Conservation (phyloP, 2,329 filamentous ascomycete genomes). For the Graphiopsis chlorocephala region DNA sequence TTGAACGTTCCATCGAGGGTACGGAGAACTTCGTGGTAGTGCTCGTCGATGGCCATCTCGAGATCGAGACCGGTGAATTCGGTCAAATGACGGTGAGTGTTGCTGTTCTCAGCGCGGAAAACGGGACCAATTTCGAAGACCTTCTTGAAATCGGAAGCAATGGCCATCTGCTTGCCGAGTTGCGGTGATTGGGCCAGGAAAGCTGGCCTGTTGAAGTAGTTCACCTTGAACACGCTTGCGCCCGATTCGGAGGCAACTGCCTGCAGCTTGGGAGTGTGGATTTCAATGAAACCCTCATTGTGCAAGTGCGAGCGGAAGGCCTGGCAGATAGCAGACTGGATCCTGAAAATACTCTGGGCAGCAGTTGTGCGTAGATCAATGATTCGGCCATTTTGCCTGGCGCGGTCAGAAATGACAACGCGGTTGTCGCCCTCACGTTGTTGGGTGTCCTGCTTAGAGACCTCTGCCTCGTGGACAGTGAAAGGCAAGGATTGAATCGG, state of each 20-base stretch:
- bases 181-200: conserved; percentile 92
- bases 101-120: conserved; percentile 92
- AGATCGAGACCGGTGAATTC: conserved; percentile 92
- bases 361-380: conserved; percentile 82
- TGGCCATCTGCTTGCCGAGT: conserved; percentile 87
- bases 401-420: conserved; percentile 66
- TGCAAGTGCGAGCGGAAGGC: conserved; percentile 77
- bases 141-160: conserved; percentile 81
- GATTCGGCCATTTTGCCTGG: conserved; percentile 74
- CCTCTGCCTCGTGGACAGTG: conserved; percentile 68
- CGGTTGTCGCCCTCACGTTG: conserved; percentile 56
- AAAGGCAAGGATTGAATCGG: conserved; percentile 64
- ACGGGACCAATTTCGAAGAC: conserved; percentile 90
- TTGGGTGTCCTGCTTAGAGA: conserved; percentile 56
- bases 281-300: conserved; percentile 78
- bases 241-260: conserved; percentile 88
- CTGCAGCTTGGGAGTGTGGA: conserved; percentile 90
- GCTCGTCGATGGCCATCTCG: conserved; percentile 85
- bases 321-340: conserved; percentile 76
- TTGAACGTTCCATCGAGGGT: conserved; percentile 80
- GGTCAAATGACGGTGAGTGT: conserved; percentile 89
- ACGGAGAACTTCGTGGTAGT: conserved; percentile 83
- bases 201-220: conserved; percentile 84
- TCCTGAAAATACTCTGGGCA: conserved; percentile 82
- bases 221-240: conserved; percentile 84